These are phyloP conservation scores for Blastobotrys raffinosifermentans DNA, from an alignment of 1,139 yeast species.

Conservation along the genomic window DNA sequence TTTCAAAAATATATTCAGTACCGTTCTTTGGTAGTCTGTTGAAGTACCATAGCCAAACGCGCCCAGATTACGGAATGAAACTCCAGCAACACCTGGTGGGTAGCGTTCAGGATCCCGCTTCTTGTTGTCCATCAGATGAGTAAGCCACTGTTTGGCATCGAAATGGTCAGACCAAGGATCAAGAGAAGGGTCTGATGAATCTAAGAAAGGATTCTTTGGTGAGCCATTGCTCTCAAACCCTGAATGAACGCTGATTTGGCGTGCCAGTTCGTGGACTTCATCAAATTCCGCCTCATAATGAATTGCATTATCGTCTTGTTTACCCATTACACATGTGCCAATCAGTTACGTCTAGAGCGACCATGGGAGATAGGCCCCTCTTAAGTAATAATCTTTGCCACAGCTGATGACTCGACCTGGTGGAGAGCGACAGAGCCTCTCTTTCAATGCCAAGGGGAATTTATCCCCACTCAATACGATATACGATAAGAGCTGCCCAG, in stretches of 20 bases:
- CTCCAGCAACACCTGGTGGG: conserved; percentile 38
- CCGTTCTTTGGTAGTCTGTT: conserved; percentile 73
- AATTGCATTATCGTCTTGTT: too few relatives aligned
- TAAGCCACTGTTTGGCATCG: conserved; percentile 60
- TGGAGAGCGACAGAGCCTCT: too few relatives aligned
- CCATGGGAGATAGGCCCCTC: too few relatives aligned
- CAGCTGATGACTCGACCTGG: too few relatives aligned
- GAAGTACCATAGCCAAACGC: conserved; percentile 75
- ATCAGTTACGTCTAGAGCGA: too few relatives aligned
- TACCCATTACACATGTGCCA: too few relatives aligned
- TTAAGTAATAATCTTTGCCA: too few relatives aligned
- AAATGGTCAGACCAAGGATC: conserved; percentile 59
- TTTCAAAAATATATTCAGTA: conserved; percentile 42
- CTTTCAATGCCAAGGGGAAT: too few relatives aligned
- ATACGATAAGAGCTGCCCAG: too few relatives aligned
- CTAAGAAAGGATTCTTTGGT: conserved; percentile 9
- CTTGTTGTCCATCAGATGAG: conserved; percentile 45
- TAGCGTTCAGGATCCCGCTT: conserved; percentile 16
- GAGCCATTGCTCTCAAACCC: too few relatives aligned
- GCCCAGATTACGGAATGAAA: conserved; percentile 60
- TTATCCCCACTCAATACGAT: too few relatives aligned
- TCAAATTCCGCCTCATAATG: too few relatives aligned
- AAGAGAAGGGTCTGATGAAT: conserved; percentile 23
- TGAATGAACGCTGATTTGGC: conserved; percentile 17
- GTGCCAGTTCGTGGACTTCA: conserved; percentile 23